phyloP scores from a whole-genome alignment of 1,284 basidiomycete species.

The Cystobasidium slooffiae region DNA sequence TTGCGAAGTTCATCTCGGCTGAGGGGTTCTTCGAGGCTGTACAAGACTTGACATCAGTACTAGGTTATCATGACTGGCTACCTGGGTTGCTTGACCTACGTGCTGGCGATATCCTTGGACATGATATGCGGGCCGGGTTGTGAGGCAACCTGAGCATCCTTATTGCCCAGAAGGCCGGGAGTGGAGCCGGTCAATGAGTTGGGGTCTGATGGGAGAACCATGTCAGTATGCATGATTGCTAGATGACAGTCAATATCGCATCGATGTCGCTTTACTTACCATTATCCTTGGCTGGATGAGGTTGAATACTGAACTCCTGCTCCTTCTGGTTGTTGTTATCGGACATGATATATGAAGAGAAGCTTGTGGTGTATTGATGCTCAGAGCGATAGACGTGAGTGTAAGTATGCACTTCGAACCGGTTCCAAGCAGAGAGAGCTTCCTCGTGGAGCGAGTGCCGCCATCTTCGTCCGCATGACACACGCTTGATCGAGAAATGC shows the following conservation, averaged over 20 bases:
- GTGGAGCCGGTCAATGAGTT: constrained; percentile 16
- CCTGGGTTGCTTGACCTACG: no score
- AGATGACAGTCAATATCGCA: not conserved
- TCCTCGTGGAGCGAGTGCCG: no score
- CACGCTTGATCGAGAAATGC: no score
- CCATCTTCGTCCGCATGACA: no score
- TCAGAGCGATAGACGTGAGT: no score
- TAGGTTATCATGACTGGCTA: no score
- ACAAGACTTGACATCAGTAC: no score
- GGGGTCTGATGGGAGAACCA: constrained; percentile 20
- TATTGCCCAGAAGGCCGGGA: constrained; percentile 33
- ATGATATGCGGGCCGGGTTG: constrained; percentile 42
- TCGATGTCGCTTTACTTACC: constrained; percentile 21
- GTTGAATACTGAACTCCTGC: constrained; percentile 58
- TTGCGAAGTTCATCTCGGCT: constrained; percentile 42
- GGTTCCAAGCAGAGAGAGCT: no score
- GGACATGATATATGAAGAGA: constrained; percentile 11
- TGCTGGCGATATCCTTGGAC: constrained; percentile 22
- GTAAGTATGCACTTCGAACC: no score
- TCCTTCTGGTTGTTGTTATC: constrained; percentile 42
- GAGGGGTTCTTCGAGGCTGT: constrained; percentile 39
- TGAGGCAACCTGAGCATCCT: constrained; percentile 12
- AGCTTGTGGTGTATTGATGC: no score
- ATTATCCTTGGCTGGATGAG: constrained; percentile 59
- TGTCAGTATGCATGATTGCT: not conserved